phyloP scores from a whole-genome alignment of 2,329 filamentous ascomycete species.

The Penicillium oxalicum region DNA sequence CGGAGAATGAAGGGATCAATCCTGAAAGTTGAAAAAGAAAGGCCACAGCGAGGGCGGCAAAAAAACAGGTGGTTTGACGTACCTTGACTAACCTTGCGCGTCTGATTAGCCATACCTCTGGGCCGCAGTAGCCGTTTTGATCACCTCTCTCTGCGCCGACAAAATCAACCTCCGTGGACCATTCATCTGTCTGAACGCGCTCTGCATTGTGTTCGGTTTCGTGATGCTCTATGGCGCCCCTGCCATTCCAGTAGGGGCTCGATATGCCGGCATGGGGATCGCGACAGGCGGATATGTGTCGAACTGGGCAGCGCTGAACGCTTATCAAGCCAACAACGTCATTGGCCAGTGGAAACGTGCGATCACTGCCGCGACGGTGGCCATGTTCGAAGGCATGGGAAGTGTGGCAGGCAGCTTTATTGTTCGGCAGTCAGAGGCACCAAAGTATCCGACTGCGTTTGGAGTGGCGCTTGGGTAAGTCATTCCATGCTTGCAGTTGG shows the following conservation, averaged over 20 bases:
- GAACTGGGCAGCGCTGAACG: constrained; percentile 63
- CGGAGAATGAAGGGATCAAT: too few relatives aligned
- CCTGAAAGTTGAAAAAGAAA: too few relatives aligned
- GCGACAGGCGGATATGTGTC: constrained; percentile 63
- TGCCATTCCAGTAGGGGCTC: constrained; percentile 50
- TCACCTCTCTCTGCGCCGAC: constrained; percentile 60
- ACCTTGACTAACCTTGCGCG: neutral
- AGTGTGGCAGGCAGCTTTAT: constrained; percentile 63
- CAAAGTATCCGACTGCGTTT: constrained; percentile 58
- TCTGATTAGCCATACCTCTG: constrained; percentile 55
- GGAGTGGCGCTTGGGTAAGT: constrained; percentile 58
- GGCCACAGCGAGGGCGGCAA: too few relatives aligned
- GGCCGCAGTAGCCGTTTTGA: constrained; percentile 56
- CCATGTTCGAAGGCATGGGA: constrained; percentile 57
- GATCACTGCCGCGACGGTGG: constrained; percentile 55
- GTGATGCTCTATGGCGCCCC: constrained; percentile 57
- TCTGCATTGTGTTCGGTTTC: constrained; percentile 58
- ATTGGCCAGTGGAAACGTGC: constrained; percentile 60
- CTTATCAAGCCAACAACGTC: constrained; percentile 59
- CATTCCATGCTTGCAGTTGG: neutral
- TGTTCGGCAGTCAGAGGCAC: constrained; percentile 56
- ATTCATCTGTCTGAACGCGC: constrained; percentile 59
- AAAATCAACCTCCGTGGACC: constrained; percentile 55
- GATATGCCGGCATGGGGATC: constrained; percentile 60
- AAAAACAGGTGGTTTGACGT: too few relatives aligned